Base-by-base conservation (phyloP, 805 yeast species). In the Wickerhamomyces kurtzmanii region DNA sequence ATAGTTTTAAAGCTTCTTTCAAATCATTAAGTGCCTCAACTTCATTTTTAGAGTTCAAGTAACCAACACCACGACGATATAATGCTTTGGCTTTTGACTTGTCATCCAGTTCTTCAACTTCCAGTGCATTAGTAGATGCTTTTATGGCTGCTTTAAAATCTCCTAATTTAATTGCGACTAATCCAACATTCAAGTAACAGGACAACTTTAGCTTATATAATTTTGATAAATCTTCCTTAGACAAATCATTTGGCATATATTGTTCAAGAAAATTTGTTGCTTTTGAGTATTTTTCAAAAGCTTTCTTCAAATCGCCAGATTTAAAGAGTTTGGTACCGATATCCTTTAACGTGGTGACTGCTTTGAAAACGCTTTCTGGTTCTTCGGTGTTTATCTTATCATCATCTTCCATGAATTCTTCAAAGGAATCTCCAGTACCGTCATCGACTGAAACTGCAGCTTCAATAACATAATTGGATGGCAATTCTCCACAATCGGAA, bases 351-450 rank as follows among this genome's bases (percentile, higher is more conserved):
- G 61, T 54, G 22, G 60, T 62, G 20, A 78, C 73, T 3, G 85
- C 91, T 19, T 60, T 59, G 37, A 81, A 61, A 4, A 84, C 94
- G 8, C 75, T 59, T 24, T 68, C 72, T n/a, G 83, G 75, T 17
- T 70, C 55, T 12, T 65, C 61, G 16, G 65, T 38, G 45, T 80
- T 77, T 27, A 83, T 68, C 26, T 59, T 61, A 31, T 71, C 71
- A 51, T 87, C 91, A 48, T 82, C 94, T 18, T 69, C 79, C 30
- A 87, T 62, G 15, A 64, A 62, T 25, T 76, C 87, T 42, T 83
- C 95, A 51, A 75, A 85, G 20, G 64, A 56, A 52, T 87, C 96
- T 26, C 95, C 96, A 14, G 83, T 79, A 13, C 83, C 87, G 47
- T 85, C 96, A 31, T 71, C 78, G 12, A 62, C 50, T 4, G 62